Base-by-base conservation (phyloP, 176 grass and related monocot species). In the Carex parvula region DNA sequence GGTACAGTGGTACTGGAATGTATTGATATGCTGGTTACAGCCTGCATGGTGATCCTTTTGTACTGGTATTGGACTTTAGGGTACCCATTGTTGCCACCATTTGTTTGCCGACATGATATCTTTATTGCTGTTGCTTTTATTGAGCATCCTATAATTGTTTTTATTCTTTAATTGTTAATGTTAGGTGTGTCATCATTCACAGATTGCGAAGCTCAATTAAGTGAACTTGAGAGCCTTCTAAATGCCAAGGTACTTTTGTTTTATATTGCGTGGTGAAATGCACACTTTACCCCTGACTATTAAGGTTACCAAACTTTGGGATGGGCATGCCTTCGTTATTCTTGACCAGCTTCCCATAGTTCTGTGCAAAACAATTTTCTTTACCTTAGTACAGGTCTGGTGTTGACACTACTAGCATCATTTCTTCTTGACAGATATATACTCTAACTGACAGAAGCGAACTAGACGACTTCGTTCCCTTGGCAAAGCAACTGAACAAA, bases 121-220 rank as follows among this genome's bases (percentile, higher is more conserved):
- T 39, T 20, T 41, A 20, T 18, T 58, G 35, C 8, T 61, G 15
- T 64, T 85, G 70, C 18, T 77, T 86, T 64, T 84, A 67, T 33
- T 32, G 21, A 37, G 86, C 53, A 68, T 84, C 26, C 79, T 87
- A 59, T 78, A 54, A 79, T 21, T 29, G 33, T 73, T 73, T n/a
- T 73, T 79, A 20, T 73, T 83, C 33, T 70, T 84, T 20, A 50
- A 35, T 22, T 71, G 77, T 37, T 65, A 60, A 29, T 79, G 80
- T 24, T 81, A 97, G 92, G 85, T 18, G 80, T 91, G 58, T 88
- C 87, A 8, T 98, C 95, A 82, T 55, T 69, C 88, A 63, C 67
- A 81, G 91, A 94, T 84, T 93, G 92, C 17, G 82, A 98, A 92
- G 86, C 35, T 87, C 92, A 94, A 74, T 79, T 98, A 39, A 84